Percentiles rank a stretch among this genome's conserved stretches.
Conservation (phyloP, 768 basidiomycete species). For the Cystofilobasidium ferigula region DNA sequence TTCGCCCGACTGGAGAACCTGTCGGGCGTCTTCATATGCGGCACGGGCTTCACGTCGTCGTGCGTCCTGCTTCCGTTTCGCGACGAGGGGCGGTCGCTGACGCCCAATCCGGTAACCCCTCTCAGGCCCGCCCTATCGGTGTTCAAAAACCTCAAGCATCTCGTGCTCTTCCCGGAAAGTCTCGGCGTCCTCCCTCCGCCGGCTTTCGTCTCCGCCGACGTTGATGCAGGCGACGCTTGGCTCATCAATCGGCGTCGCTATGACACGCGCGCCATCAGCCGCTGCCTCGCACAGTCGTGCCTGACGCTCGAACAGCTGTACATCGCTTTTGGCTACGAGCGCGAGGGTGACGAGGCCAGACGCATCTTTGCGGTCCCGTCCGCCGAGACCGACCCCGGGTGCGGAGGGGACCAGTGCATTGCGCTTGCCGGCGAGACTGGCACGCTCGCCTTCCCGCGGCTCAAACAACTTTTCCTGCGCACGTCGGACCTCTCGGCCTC, state of each 20-base stretch:
- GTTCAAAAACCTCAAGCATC: background rate
- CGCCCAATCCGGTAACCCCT: background rate
- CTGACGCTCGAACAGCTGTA: background rate
- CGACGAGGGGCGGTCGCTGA: too few species aligned
- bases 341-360: background rate
- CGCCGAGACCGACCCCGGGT: background rate
- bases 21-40: background rate
- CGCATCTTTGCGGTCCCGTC: background rate
- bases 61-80: background rate
- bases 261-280: background rate
- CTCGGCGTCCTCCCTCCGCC: background rate
- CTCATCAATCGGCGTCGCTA: background rate
- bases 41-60: slow-evolving; percentile 1
- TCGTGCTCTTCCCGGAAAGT: background rate
- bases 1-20: background rate
- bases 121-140: background rate
- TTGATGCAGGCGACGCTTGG: background rate
- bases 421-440: background rate
- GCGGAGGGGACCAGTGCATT: background rate
- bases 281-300: background rate
- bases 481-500: slow-evolving; percentile 2
- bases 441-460: background rate
- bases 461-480: background rate
- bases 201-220: background rate
- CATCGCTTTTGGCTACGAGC: background rate